Base-by-base conservation (phyloP, 352 stramenopile species). In the Phytophthora capsici region DNA sequence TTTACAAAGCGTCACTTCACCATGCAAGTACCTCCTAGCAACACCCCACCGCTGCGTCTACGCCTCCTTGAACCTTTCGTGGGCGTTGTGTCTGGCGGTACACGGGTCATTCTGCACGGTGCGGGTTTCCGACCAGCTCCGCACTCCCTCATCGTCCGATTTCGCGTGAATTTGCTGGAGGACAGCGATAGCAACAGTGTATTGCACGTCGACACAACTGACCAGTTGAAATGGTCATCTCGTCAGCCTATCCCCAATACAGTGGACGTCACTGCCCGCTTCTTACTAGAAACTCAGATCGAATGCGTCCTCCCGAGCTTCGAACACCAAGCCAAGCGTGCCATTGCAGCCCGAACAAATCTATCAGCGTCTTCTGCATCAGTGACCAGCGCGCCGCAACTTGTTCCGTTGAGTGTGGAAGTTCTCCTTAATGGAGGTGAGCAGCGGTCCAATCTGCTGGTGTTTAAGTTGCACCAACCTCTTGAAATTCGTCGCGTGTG, bases 141-240 rank as follows among this genome's bases (percentile, higher is more conserved):
- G 46, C 83, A 91, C 66, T 88, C 83, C 48, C 75, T 91, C 47
- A 65, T 74, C n/a, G 80, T 91, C 45, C 78, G 80, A 28, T 87
- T 89, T 54, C 72, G 67, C 10, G 54, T 89, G 44, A 17, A 65
- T 2, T 56, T 75, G 5, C 19, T 34, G 9, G 20, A 37, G 3
- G 28, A 62, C 19, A 53, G n/a, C 16, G 30, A 13, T 16, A 53
- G 20, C 16, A 43, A 12, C 28, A 26, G 43, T 4, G 9, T 16
- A 17, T 19, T 53, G 13, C 36, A 44, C 5, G 9, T 62, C 12
- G 47, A 50, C n/a, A 14, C 30, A 25, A 37, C 14, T 32, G 57
- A 58, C 54, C 28, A 53, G 20, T 12, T 50, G 12, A 34, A 23
- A 3, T 50, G 45, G 30, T 37, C 47, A 45, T 28, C 44, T 23